phyloP scores from a whole-genome alignment of 1,139 yeast genomes.

The Nadsonia commutata region DNA sequence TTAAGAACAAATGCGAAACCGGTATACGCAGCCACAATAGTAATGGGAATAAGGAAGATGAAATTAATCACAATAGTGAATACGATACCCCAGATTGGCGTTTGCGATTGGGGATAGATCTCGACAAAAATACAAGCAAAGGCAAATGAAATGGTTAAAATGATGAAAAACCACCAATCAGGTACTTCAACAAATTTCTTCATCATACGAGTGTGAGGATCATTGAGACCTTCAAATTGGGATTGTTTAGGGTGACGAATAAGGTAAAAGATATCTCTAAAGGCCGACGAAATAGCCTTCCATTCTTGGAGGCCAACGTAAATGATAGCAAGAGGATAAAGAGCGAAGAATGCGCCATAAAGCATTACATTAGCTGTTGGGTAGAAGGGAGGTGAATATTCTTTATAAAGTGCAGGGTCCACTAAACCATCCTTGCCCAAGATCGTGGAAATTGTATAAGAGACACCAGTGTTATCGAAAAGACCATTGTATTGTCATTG shows the following conservation, averaged over 20 bases:
- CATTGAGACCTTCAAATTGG: conserved; percentile 3
- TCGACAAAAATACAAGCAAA: conserved; percentile 11
- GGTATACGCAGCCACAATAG: conserved; percentile 35
- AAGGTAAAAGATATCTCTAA: conserved; percentile 9
- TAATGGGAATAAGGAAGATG: conserved; percentile 38
- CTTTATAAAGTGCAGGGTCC: conserved; percentile 19
- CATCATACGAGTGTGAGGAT: conserved; percentile 2
- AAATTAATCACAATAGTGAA: conserved; percentile 41
- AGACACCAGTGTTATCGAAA: conserved; percentile 34
- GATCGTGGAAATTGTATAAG: conserved; percentile 29
- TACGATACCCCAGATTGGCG: conserved; percentile 42
- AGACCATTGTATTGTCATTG: conserved; percentile 33
- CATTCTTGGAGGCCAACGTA: conserved; percentile 14
- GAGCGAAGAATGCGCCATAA: conserved; percentile 20
- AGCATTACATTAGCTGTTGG: conserved; percentile 28
- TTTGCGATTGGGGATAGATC: conserved; percentile 31
- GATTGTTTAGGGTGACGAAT: conserved; percentile 11
- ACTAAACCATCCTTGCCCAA: conserved; percentile 26
- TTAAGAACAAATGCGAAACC: conserved; percentile 39
- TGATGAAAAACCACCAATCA: conserved; percentile 4
- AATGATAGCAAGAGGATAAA: conserved; percentile 17
- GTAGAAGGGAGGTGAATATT: conserved; percentile 35
- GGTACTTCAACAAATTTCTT: conserved; percentile 4
- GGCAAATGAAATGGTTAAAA: conserved; percentile 1
- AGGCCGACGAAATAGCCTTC: conserved; percentile 12